Conservation (phyloP, 2,329 filamentous ascomycete species). For the Nigrospora osmanthi region DNA sequence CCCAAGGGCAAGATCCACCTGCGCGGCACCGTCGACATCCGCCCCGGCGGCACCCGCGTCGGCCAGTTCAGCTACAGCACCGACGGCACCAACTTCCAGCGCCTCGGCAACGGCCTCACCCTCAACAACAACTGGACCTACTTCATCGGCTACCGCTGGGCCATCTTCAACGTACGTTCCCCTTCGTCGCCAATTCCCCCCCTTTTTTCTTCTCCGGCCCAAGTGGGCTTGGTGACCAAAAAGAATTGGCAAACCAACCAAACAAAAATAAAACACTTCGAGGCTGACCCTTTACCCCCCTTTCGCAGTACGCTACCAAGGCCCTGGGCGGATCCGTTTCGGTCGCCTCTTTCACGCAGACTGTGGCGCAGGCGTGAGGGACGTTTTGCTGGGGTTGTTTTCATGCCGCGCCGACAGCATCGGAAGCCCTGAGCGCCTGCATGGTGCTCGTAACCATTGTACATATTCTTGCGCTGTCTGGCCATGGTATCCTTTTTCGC, state of each 20-base stretch:
- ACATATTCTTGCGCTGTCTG: too few species aligned
- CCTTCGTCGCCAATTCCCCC: neutral
- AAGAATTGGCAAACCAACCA: too few species aligned
- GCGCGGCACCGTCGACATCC: conserved; percentile 26
- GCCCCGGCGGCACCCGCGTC: conserved; percentile 16
- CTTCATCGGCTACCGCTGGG: conserved; percentile 41
- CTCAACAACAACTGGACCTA: conserved; percentile 35
- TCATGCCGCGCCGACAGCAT: too few species aligned
- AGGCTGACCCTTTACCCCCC: neutral
- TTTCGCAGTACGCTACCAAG: neutral
- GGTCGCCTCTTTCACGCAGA: conserved; percentile 1
- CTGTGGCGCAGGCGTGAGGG: neutral
- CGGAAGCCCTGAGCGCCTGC: too few species aligned
- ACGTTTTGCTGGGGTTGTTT: too few species aligned
- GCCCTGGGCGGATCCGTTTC: neutral
- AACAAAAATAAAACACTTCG: too few species aligned
- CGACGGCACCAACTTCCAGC: conserved; percentile 29
- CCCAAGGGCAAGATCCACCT: conserved; percentile 26
- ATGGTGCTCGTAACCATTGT: too few species aligned
- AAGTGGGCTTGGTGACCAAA: neutral
- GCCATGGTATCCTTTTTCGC: too few species aligned
- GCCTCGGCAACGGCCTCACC: conserved; percentile 22
- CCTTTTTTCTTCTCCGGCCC: neutral
- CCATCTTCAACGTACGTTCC: conserved; percentile 31
- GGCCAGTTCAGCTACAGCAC: conserved; percentile 33